Conservation (phyloP, 2,329 filamentous ascomycete species). For the Aspergillus spinulosporus region DNA sequence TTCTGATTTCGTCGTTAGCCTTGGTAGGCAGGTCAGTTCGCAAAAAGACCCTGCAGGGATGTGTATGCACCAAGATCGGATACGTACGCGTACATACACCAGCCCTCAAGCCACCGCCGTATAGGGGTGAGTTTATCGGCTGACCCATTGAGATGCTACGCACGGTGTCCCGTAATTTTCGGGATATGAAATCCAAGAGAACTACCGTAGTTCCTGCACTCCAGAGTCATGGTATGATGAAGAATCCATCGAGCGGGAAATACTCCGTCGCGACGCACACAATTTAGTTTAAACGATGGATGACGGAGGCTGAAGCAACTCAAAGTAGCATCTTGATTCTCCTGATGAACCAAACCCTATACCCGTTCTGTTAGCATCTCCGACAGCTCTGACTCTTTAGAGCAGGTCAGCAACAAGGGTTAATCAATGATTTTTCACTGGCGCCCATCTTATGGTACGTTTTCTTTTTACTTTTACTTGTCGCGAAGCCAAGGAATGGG, state of each 20-base stretch:
- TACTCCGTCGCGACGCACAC: neutral
- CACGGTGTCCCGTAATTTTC: neutral
- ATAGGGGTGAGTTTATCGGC: neutral
- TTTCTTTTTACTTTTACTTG: neutral
- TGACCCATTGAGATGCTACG: neutral
- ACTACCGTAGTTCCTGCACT: conserved; percentile 1
- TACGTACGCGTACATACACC: neutral
- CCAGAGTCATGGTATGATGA: neutral
- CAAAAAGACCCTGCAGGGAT: neutral
- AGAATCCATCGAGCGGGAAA: neutral
- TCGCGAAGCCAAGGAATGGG: neutral
- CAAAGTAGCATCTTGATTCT: conserved; percentile 3
- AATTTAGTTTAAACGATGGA: conserved; percentile 7
- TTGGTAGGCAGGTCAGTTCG: neutral
- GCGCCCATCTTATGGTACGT: neutral
- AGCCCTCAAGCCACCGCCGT: neutral
- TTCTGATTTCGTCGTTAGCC: neutral
- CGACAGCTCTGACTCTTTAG: conserved; percentile 6
- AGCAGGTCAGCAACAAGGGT: conserved; percentile 1
- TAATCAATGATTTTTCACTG: neutral
- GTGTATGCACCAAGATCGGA: neutral
- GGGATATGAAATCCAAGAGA: neutral
- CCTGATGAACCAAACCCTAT: conserved; percentile 6
- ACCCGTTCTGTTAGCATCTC: conserved; percentile 18
- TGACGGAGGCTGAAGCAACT: neutral